Conservation (phyloP, 202 grass and related monocot species). For the Alloteropsis angusta region DNA sequence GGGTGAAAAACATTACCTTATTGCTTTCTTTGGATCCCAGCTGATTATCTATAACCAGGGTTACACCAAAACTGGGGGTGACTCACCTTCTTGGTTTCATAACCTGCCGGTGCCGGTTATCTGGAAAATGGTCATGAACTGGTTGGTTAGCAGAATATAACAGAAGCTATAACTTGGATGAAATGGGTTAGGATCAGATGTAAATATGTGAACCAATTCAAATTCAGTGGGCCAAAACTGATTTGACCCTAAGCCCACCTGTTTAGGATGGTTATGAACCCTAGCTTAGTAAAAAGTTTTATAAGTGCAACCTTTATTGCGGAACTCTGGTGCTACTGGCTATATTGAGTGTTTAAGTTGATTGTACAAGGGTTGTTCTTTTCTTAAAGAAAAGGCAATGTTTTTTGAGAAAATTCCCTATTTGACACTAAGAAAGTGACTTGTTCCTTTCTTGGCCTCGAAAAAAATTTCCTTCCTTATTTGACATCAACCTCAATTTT, state of each 20-base stretch:
- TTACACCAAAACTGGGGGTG: neutral
- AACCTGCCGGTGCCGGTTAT: neutral
- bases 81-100: neutral
- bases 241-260: neutral
- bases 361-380: neutral
- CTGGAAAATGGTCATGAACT: neutral
- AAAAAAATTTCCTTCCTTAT: no score
- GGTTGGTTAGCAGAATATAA: neutral
- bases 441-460: no score
- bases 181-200: neutral
- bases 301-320: neutral
- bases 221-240: neutral
- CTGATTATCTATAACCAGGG: neutral
- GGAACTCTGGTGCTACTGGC: neutral
- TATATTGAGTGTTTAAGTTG: neutral
- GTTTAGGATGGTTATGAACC: neutral
- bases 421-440: no score
- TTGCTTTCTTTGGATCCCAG: neutral
- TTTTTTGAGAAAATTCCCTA: no score
- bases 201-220: neutral
- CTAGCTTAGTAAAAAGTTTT: neutral
- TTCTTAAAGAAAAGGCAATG: neutral
- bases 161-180: neutral
- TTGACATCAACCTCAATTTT: no score
- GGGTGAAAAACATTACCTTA: neutral